Evolutionary conservation across 208 protist species (phyloP), one percentile per base, ranked within the genome.

Genomic region (Crithidia expoeki): DNA sequence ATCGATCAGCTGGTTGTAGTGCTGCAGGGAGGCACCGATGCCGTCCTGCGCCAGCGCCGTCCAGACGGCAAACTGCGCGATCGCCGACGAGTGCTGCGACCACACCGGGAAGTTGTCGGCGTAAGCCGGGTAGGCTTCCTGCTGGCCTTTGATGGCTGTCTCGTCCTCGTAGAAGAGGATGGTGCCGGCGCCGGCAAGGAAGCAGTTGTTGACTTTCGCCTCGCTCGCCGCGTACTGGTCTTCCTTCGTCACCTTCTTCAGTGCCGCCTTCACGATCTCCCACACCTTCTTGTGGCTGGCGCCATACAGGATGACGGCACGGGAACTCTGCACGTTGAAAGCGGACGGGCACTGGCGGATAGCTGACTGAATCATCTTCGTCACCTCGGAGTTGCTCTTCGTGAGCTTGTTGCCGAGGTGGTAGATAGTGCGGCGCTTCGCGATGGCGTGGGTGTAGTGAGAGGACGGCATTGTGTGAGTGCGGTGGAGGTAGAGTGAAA

Each of bases 121-220:
- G 61, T 89, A 89, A 9, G 40, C 6, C 23, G 80, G 80, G 49
- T 76, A 84, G 30, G 77, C 44, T 61, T 85, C 40, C 66, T 86
- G 77, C 52, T 82, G 81, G 16, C 30, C 46, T 50, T 76, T 77
- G 38, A 89, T 53, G n/a, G 76, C 27, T 1, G 12, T 34, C 1
- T 9, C n/a, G 65, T 89, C 81, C 60, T 89, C 84, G 68, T 79
- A 89, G 63, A 89, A 89, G 21, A 89, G 68, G 14, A 89, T 58
- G 0, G 84, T 86, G 50, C 84, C 84, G 52, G 80, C 84, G 4
- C 76, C 84, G 27, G 74, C 33, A n/a, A 73, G 70, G 69, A 89
- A 86, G 65, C 69, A 84, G 27, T 58, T 34, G 51, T 84, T 65
- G 17, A 89, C 70, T 71, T 86, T 86, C 47, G 46, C 61, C 57